phyloP scores from a whole-genome alignment of 2,329 filamentous ascomycete species.

The Fusarium oxysporum region DNA sequence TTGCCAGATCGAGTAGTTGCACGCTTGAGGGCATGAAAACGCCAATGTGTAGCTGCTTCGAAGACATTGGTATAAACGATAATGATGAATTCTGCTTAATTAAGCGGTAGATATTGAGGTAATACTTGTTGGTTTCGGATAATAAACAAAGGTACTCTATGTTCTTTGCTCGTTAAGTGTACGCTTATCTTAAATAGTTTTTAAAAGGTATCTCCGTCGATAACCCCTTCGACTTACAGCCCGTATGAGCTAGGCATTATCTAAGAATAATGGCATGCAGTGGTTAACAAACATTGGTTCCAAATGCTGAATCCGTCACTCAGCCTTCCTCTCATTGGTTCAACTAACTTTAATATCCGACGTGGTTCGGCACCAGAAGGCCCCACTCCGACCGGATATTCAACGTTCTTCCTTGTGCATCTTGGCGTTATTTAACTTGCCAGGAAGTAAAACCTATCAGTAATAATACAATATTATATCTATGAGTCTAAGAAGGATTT shows the following conservation, averaged over 20 bases:
- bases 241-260: constrained; percentile 19
- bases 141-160: not conserved
- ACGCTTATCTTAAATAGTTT: constrained; percentile 8
- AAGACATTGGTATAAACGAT: constrained; percentile 20
- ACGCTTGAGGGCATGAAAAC: constrained; percentile 61
- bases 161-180: not conserved
- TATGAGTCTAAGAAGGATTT: not conserved
- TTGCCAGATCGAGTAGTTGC: constrained; percentile 64
- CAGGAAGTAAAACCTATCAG: not conserved
- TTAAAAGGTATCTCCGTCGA: not conserved
- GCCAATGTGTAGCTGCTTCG: constrained; percentile 56
- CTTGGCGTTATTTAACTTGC: not conserved
- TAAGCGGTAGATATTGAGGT: not conserved
- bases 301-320: constrained; percentile 29
- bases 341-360: constrained; percentile 35
- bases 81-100: not conserved
- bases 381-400: constrained; percentile 12
- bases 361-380: constrained; percentile 18
- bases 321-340: constrained; percentile 36
- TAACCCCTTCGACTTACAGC: not conserved
- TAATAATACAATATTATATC: not conserved
- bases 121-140: not conserved
- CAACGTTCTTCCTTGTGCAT: not conserved
- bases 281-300: not conserved
- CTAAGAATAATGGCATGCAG: not conserved